Percentiles rank a stretch among this genome's conserved stretches.
These are phyloP conservation scores for Hyphopichia burtonii DNA, from an alignment of 1,139 yeast genomes.

Conservation along the genomic window DNA sequence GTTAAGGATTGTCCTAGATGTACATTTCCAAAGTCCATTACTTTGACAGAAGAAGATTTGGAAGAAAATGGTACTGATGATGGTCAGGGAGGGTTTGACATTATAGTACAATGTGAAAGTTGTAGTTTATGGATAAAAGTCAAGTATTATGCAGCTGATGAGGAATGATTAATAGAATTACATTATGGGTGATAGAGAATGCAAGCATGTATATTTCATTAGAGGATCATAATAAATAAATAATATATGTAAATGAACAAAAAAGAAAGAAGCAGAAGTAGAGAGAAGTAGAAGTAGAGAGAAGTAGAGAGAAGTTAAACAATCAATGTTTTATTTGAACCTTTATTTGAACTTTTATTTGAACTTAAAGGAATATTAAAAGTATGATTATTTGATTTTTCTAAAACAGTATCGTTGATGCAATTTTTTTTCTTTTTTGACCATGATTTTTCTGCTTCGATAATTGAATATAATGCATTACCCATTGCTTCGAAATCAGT, in stretches of 20 bases:
- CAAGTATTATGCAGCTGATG: conserved; percentile 52
- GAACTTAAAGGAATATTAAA: background rate
- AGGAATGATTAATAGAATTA: conserved; percentile 15
- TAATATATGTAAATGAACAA: background rate
- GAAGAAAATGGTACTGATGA: conserved; percentile 48
- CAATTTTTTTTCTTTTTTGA: conserved; percentile 6
- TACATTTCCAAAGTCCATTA: conserved; percentile 52
- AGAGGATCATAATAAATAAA: background rate
- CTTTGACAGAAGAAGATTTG: conserved; percentile 59
- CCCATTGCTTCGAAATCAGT: conserved; percentile 74
- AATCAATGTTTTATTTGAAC: background rate
- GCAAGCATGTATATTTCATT: background rate
- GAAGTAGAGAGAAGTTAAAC: background rate
- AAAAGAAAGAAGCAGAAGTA: background rate
- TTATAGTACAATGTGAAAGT: conserved; percentile 73
- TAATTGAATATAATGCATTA: conserved; percentile 60
- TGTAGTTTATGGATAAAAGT: conserved; percentile 87
- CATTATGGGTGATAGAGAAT: background rate
- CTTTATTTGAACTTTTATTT: background rate
- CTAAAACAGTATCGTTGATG: too few species aligned
- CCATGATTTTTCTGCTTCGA: conserved; percentile 52
- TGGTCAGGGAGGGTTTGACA: conserved; percentile 59
- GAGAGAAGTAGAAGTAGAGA: background rate
- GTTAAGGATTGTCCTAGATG: conserved; percentile 73
- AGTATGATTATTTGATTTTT: background rate